Evolutionary conservation across 345 rosid genomes (phyloP).

Genomic region (Pelargonium nanum): DNA sequence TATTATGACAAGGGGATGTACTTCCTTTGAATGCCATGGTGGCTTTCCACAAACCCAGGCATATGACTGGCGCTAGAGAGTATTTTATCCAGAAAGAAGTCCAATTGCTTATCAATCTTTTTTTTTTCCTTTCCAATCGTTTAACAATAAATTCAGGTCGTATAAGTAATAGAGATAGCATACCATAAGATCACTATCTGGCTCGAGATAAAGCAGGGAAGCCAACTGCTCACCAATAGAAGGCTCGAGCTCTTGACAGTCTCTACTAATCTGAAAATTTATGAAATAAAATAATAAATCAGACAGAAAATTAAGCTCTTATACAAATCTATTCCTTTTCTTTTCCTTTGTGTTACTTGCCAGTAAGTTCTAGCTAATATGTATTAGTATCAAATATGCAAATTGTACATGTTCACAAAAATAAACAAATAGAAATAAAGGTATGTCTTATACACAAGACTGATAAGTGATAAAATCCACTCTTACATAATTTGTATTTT

Average conservation of each 20-base stretch:
- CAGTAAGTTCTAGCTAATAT: too few relatives aligned
- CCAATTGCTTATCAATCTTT: neutral
- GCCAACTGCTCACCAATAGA: conserved; percentile 93
- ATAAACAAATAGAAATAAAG: too few relatives aligned
- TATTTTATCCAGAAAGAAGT: neutral
- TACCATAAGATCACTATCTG: conserved; percentile 99
- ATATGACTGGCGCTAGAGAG: neutral
- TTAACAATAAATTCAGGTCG: neutral
- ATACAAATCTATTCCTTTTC: too few relatives aligned
- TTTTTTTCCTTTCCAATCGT: neutral
- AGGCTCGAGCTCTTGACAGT: conserved; percentile 94
- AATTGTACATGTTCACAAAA: too few relatives aligned
- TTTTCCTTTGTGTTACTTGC: too few relatives aligned
- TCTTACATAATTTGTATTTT: too few relatives aligned
- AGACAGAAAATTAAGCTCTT: conserved; percentile 3
- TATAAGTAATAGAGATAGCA: conserved; percentile 7
- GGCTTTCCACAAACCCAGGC: too few relatives aligned
- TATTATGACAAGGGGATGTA: neutral
- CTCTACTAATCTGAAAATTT: conserved; percentile 82
- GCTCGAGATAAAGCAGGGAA: conserved; percentile 84
- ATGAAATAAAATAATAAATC: conserved; percentile 16
- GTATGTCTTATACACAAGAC: too few relatives aligned
- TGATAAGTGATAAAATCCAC: too few relatives aligned
- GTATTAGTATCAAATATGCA: too few relatives aligned
- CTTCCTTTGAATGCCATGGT: neutral